Evolutionary conservation across 192 early-diverging fungal species (phyloP).

Genomic region (Hyaloraphidium curvatum): DNA sequence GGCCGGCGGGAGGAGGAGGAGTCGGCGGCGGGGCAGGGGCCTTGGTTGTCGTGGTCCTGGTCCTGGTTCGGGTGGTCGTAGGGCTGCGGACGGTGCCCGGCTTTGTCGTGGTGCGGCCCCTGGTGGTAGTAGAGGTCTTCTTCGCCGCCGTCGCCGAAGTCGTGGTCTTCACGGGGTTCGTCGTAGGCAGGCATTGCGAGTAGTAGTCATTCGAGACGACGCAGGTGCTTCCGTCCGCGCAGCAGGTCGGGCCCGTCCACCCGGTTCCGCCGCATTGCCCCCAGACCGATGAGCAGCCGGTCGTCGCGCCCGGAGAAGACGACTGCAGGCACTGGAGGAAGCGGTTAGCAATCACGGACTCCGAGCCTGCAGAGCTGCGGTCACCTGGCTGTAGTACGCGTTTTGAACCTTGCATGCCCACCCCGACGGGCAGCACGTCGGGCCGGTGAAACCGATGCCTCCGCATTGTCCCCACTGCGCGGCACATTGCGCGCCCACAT

Average conservation of each 20-base stretch:
- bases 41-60: too few relatives aligned
- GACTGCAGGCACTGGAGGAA: too few relatives aligned
- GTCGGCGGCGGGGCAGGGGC: background rate
- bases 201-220: background rate
- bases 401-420: constrained; percentile 10
- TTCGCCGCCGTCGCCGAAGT: too few relatives aligned
- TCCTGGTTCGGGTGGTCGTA: too few relatives aligned
- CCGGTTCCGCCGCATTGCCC: background rate
- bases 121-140: too few relatives aligned
- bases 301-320: background rate
- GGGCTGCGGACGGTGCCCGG: too few relatives aligned
- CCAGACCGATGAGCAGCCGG: background rate
- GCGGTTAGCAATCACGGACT: constrained; percentile 27
- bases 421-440: constrained; percentile 8
- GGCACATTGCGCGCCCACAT: constrained; percentile 1
- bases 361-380: constrained; percentile 31
- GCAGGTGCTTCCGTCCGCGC: background rate
- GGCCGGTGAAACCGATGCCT: constrained; percentile 9
- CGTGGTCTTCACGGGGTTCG: too few relatives aligned
- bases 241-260: background rate
- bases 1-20: background rate
- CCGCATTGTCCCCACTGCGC: constrained; percentile 10
- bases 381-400: too few relatives aligned
- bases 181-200: constrained; percentile 3
- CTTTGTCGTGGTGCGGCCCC: too few relatives aligned